A percentile compares a stretch with the other conserved stretches of the same genome.
These are phyloP conservation scores for Cryoendolithus antarcticus DNA, from an alignment of 2,329 filamentous ascomycete species.

Conservation along the genomic window DNA sequence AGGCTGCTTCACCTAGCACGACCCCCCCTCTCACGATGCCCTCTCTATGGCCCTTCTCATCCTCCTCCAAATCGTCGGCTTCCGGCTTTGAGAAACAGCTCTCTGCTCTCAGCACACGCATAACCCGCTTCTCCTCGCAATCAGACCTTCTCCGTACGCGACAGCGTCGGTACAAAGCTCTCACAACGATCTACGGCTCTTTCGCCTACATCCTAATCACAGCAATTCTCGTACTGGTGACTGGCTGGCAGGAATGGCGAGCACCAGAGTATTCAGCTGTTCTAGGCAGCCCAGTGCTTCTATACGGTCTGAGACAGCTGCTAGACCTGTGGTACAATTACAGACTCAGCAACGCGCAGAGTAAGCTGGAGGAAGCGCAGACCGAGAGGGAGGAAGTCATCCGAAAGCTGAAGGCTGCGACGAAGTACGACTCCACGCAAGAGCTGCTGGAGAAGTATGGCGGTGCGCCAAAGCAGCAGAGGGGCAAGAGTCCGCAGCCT, in stretches of 20 bases:
- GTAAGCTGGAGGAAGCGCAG: conserved; percentile 60
- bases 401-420: conserved; percentile 85
- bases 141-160: conserved; percentile 62
- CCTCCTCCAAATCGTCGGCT: conserved; percentile 71
- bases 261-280: conserved; percentile 66
- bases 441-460: conserved; percentile 92
- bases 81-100: conserved; percentile 89
- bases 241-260: conserved; percentile 71
- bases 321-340: conserved; percentile 67
- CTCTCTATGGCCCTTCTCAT: conserved; percentile 76
- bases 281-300: conserved; percentile 58
- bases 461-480: conserved; percentile 35
- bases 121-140: conserved; percentile 57
- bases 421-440: conserved; percentile 90
- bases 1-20: background rate
- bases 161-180: conserved; percentile 65
- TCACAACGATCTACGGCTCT: conserved; percentile 81
- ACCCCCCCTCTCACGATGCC: conserved; percentile 47
- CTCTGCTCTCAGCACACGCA: conserved; percentile 69
- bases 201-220: conserved; percentile 83
- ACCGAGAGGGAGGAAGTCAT: conserved; percentile 77
- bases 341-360: conserved; percentile 58
- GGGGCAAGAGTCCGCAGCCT: conserved; percentile 5
- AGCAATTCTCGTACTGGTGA: conserved; percentile 69
- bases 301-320: conserved; percentile 58